Conservation (phyloP, 441 rosid species). For the Euphorbia celastroides region DNA sequence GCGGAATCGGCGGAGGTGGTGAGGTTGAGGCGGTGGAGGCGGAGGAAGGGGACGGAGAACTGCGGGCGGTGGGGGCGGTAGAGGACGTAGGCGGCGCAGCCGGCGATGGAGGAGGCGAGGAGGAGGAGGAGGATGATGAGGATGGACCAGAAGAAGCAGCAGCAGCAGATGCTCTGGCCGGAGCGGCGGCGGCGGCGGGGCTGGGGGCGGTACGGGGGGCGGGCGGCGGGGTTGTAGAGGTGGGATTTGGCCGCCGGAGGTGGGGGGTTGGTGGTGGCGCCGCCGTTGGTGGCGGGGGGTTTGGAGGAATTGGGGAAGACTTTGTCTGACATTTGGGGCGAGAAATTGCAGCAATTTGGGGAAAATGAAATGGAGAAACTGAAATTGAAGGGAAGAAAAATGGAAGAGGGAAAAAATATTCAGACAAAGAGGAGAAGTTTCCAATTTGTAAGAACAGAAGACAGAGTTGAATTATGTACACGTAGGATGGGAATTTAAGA, state of each 20-base stretch:
- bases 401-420: neutral
- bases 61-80: slow-evolving; percentile 84
- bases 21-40: slow-evolving; percentile 58
- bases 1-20: slow-evolving; percentile 62
- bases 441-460: neutral
- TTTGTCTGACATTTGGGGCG: slow-evolving; percentile 44
- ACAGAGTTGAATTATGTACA: neutral
- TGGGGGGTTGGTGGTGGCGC: slow-evolving; percentile 24
- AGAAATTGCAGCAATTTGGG: neutral
- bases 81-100: slow-evolving; percentile 50
- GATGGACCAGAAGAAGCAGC: slow-evolving; percentile 66
- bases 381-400: slow-evolving; percentile 13
- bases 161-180: slow-evolving; percentile 63
- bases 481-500: neutral
- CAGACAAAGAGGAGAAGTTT: slow-evolving; percentile 26
- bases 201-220: slow-evolving; percentile 61
- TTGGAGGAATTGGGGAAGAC: slow-evolving; percentile 55
- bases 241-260: slow-evolving; percentile 44
- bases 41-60: slow-evolving; percentile 65
- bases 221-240: slow-evolving; percentile 44
- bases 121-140: slow-evolving; percentile 43
- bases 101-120: slow-evolving; percentile 42
- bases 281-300: slow-evolving; percentile 25
- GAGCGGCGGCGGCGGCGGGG: slow-evolving; percentile 47
- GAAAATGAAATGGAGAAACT: neutral